phyloP scores from a whole-genome alignment of 257 asterid genomes.

The Penstemon newberryi region DNA sequence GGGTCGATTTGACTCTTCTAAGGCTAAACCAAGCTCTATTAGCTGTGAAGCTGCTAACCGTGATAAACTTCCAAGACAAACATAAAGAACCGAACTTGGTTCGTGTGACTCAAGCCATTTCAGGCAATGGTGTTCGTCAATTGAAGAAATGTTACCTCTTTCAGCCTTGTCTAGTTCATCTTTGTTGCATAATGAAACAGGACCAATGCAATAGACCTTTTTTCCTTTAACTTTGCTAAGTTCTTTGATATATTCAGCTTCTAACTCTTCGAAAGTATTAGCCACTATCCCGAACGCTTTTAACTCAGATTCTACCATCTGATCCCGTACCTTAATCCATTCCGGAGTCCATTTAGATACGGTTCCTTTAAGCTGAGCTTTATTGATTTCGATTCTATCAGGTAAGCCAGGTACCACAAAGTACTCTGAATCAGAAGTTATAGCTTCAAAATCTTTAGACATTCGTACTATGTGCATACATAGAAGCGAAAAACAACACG shows the following conservation, averaged over 20 bases:
- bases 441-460: constrained; percentile 25
- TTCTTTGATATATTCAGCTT: constrained; percentile 34
- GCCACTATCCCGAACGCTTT: constrained; percentile 46
- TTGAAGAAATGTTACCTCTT: constrained; percentile 40
- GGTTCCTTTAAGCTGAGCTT: constrained; percentile 39
- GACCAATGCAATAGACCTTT: constrained; percentile 50
- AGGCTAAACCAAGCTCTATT: constrained; percentile 47
- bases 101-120: constrained; percentile 44
- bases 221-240: constrained; percentile 29
- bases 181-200: constrained; percentile 44
- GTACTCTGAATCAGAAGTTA: constrained; percentile 39
- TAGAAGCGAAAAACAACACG: constrained; percentile 48
- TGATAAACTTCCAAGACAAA: constrained; percentile 55
- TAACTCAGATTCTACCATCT: constrained; percentile 30
- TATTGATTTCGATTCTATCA: constrained; percentile 45
- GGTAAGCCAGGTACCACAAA: constrained; percentile 54
- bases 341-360: not conserved
- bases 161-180: constrained; percentile 38
- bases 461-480: constrained; percentile 20
- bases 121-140: constrained; percentile 32
- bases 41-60: constrained; percentile 37
- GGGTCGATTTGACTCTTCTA: constrained; percentile 42
- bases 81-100: constrained; percentile 43
- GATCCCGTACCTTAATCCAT: constrained; percentile 16
- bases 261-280: constrained; percentile 49